Conservation (phyloP, 192 early-diverging fungal species). For the Backusella macrospora region DNA sequence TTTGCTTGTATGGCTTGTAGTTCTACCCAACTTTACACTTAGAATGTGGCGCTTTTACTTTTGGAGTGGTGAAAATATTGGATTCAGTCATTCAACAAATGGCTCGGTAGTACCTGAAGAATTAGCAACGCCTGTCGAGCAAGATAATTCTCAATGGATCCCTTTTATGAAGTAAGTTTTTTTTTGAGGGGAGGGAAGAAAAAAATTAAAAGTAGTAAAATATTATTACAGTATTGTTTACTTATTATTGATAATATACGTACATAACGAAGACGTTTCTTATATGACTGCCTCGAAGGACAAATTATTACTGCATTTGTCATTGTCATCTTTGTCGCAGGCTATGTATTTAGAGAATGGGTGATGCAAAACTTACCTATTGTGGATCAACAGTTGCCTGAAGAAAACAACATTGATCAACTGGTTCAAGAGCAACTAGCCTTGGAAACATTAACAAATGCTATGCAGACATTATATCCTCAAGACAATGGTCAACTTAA, state of each 20-base stretch:
- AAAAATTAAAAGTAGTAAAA: too few species aligned
- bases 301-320: constrained; percentile 77
- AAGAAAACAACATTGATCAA: constrained; percentile 16
- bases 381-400: constrained; percentile 17
- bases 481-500: neutral
- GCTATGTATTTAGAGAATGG: constrained; percentile 90
- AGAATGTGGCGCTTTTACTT: constrained; percentile 89
- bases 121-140: neutral
- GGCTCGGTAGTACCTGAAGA: neutral
- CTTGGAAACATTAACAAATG: constrained; percentile 22
- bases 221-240: neutral
- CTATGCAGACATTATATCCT: constrained; percentile 22
- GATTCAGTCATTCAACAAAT: constrained; percentile 27
- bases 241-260: too few species aligned
- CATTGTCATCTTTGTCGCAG: constrained; percentile 76
- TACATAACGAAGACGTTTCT: constrained; percentile 42
- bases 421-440: constrained; percentile 26
- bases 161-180: constrained; percentile 12
- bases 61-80: constrained; percentile 68
- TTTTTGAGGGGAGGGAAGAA: too few species aligned
- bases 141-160: constrained; percentile 8
- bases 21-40: constrained; percentile 80
- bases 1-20: constrained; percentile 73
- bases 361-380: constrained; percentile 69
- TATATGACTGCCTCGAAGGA: constrained; percentile 81